Evolutionary conservation across 768 basidiomycete genomes (phyloP), one percentile per base, ranked within the genome.

Genomic region (Thelephora aurantiotincta): DNA sequence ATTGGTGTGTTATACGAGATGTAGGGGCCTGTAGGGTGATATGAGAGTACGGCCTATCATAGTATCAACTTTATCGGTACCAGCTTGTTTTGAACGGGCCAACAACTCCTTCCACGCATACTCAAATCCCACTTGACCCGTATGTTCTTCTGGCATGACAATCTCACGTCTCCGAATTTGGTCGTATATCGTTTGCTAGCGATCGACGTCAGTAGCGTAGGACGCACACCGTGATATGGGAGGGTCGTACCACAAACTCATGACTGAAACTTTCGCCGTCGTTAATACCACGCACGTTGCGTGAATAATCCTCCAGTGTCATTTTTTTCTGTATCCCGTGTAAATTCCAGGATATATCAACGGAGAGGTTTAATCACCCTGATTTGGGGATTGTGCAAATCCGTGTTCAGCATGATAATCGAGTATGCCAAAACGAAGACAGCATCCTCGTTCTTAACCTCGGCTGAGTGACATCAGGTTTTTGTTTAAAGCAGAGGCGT

Each of bases 91-190:
- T 41, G 92, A 79, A 30, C 96, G 77, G 30, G 80, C 65, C 34
- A 97, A 72, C 9, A 99, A 69, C 55, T 97, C 92, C 60, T 96
- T 97, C 96, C 96, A 99, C 14, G 96, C 94, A 60, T 94, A 96
- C 55, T 98, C 96, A 60, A 99, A 99, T 7, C 96, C 96, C 41
- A 94, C 74, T 58, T 90, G 89, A 1, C 94, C 96, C 7, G 82
- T 86, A 57, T 99, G 96, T 56, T 99, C 96, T 63, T 97, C 92
- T 0, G 96, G 94, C 80, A 99, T 84, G 44, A 98, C 74, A 47
- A 99, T 97, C 66, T 99, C 96, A 37, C 80, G 72, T 64, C 86
- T 92, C 46, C 86, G 79, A 57, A 99, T 96, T 1, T 88, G 91
- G 54, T 98, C 92, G 54, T 90, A 98, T 45, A 98, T 89, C 38